Evolutionary conservation across 768 basidiomycete species (phyloP), one percentile per base, ranked within the genome.

Genomic region (Cyathus striatus): DNA sequence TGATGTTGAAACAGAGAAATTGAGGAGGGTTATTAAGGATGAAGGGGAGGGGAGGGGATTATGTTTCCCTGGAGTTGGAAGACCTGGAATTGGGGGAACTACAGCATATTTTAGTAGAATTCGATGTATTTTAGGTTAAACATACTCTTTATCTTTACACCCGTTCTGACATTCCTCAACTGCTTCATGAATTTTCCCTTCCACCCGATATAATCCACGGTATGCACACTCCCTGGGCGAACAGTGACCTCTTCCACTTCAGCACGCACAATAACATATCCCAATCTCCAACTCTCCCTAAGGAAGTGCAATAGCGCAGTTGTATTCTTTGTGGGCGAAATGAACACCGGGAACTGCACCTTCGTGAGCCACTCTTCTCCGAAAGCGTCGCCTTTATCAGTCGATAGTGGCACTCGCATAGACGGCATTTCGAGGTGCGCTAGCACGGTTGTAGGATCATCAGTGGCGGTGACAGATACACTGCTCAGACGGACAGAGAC

Each of bases 1-100:
- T 32, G 58, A 50, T 17, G 64, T 65, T 17, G 62, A 62, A 12
- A 75, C 43, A 38, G 63, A 57, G 58, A 89, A 84, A 3, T 75
- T 73, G 41, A 75, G 62, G 5, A 90, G 65, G 0, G 73, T 78
- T 38, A 90, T 58, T 4, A 90, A 67, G 44, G 82, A 64, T 3
- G 78, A 69, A 32, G 85, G 53, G 5, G 72, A 59, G 9, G 84
- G 86, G 3, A 81, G 65, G 6, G 78, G 75, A 1, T 48, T 50
- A 40, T 70, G 61, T 7, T 60, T 51, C 13, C 80, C 81, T 3
- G 83, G 81, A 17, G 61, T 58, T 14, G 87, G 87, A 13, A 89
- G 61, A 3, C 83, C 83, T 33, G 85, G 83, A 6, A 89, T 51
- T 6, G 65, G 56, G 6, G 82, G 83, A 21, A 87, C 86, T 88